phyloP scores from a whole-genome alignment of 2,329 filamentous ascomycete species.

The Xylariales sp. region DNA sequence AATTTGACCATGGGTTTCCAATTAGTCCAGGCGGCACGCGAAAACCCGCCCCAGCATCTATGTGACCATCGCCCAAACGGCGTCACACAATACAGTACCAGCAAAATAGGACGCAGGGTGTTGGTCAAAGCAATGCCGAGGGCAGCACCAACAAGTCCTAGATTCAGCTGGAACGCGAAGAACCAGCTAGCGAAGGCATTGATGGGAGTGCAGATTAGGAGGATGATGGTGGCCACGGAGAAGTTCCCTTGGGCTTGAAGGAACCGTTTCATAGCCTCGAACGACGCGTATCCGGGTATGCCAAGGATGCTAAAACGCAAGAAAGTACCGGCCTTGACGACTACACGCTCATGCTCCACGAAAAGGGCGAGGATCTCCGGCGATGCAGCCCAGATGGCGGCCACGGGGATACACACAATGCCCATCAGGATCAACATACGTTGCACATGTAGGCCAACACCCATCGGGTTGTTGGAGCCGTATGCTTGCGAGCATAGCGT shows the following conservation, averaged over 20 bases:
- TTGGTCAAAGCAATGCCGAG: constrained; percentile 62
- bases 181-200: constrained; percentile 63
- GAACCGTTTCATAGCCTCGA: constrained; percentile 66
- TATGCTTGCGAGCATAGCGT: constrained; percentile 65
- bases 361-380: constrained; percentile 58
- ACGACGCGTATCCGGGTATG: constrained; percentile 64
- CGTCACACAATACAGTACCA: constrained; percentile 59
- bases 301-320: constrained; percentile 61
- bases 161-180: constrained; percentile 56
- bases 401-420: constrained; percentile 60
- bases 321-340: constrained; percentile 61
- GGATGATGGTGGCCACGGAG: constrained; percentile 55
- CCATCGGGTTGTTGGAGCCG: constrained; percentile 59
- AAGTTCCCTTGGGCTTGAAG: constrained; percentile 67
- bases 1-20: constrained; percentile 56
- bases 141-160: constrained; percentile 64
- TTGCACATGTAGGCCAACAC: constrained; percentile 64
- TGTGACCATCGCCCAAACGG: constrained; percentile 53
- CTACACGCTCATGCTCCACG: constrained; percentile 59
- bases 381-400: constrained; percentile 60
- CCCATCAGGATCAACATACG: constrained; percentile 63
- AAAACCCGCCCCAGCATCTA: constrained; percentile 59
- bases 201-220: constrained; percentile 60
- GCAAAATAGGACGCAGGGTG: constrained; percentile 59
- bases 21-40: constrained; percentile 49